Base-by-base conservation (phyloP, 441 rosid genomes). In the Eruca vesicaria region DNA sequence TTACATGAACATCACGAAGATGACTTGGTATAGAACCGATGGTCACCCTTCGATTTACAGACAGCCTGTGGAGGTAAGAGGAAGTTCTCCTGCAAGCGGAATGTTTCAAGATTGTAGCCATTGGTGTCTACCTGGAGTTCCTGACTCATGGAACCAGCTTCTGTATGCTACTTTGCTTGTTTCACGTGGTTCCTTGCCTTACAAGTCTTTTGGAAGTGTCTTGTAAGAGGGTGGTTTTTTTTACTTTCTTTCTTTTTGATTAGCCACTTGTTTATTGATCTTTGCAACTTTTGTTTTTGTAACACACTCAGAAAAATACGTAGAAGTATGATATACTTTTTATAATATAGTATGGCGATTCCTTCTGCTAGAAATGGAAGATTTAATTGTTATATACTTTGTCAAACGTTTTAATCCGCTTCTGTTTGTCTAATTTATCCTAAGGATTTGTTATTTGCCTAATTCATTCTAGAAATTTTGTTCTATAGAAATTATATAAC, bases 11-110 rank as follows among this genome's bases (percentile, higher is more conserved):
- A 86, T 88, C 0, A 85, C 89, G 23, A 84, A 73, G 71, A 85
- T 86, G 90, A 83, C 90, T 68, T 82, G 79, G 45, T 84, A 74
- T 60, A 78, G 93, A 69, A 78, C 80, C 61, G 91, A 89, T 48
- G 89, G 87, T n/a, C 93, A 89, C 31, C 89, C 93, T 0, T 79
- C 82, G 28, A 35, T 75, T 60, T 79, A 79, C 12, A 58, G 79
- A 69, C 79, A 79, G 60, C 76, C 79, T 6, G 7, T 59, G 20
- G 71, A 78, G 29, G 65, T 10, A 1, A 5, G 58, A 26, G 71
- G 66, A 21, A 56, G 45, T 15, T 73, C 66, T 14, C 4, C 64
- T 21, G 66, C 7, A 9, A 14, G 29, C 4, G 18, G 75, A 20
- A 48, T 69, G 76, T 69, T 69, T 9, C 79, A 79, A 53, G 82